phyloP scores from a whole-genome alignment of 805 yeast species.

The Yamadazyma phyllophila region DNA sequence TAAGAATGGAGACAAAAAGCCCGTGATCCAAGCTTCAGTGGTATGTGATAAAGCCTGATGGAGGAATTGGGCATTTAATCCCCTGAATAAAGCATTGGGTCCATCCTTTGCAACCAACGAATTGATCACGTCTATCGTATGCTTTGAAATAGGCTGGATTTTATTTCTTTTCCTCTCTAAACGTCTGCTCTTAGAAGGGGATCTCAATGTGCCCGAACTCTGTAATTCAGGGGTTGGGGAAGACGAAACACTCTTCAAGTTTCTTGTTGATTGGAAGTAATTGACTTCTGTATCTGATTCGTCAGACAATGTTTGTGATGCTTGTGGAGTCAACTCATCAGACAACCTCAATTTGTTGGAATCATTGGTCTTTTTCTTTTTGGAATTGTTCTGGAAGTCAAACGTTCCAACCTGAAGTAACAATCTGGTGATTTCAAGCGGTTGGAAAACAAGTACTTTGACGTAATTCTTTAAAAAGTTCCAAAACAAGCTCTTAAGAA shows the following conservation, averaged over 20 bases:
- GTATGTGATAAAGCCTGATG: constrained; percentile 72
- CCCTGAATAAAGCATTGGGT: constrained; percentile 67
- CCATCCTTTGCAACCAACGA: constrained; percentile 68
- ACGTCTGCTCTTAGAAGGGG: constrained; percentile 9
- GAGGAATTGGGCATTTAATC: constrained; percentile 76
- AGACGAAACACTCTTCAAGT: neutral
- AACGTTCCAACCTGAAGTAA: constrained; percentile 79
- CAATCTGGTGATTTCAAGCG: constrained; percentile 79
- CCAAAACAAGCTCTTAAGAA: constrained; percentile 54
- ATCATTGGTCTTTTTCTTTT: constrained; percentile 12
- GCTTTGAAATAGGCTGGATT: constrained; percentile 58
- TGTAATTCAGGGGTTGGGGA: neutral
- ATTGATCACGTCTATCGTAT: constrained; percentile 63
- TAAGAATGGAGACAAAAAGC: constrained; percentile 75
- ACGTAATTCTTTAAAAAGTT: constrained; percentile 68
- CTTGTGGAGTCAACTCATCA: constrained; percentile 7
- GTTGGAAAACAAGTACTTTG: constrained; percentile 72
- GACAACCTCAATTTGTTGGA: constrained; percentile 13
- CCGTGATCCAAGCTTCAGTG: constrained; percentile 88
- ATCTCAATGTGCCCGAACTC: constrained; percentile 1
- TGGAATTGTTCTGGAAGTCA: constrained; percentile 19
- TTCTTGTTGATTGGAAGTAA: constrained; percentile 23
- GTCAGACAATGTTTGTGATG: constrained; percentile 8
- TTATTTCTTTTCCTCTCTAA: constrained; percentile 17
- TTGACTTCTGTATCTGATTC: constrained; percentile 28